Evolutionary conservation across 768 basidiomycete genomes (phyloP), one percentile per base, ranked within the genome.

Genomic region (Kwoniella botswanensis): DNA sequence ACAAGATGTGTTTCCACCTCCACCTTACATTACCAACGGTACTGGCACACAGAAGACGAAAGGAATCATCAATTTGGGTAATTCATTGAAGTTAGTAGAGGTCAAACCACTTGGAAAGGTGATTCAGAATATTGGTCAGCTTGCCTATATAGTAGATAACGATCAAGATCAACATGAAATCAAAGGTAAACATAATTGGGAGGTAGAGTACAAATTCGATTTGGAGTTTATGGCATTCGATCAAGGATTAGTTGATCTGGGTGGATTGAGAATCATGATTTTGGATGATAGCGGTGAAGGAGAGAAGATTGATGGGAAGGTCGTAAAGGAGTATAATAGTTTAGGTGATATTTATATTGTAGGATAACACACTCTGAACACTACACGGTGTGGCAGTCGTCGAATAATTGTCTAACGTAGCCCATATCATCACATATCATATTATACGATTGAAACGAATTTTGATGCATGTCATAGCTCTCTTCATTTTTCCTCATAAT

Each of bases 321-420:
- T 75, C 0, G 73, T 54, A 11, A 63, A 58, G 46, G 79, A 80
- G 60, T 78, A 74, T 73, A 71, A 73, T 18, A 76, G 67, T 60
- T 52, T 80, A 26, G 79, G 79, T 15, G 75, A 78, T 74, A 42
- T 78, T 6, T 69, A 57, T 65, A 63, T 80, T 44, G n/a, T 67
- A 56, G 64, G 64, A 42, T 65, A 43, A 29, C 17, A 17, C 7
- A 46, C n/a, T n/a, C 7, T 46, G 17, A 12, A 46, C 7, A 46
- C 44, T 26, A n/a, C n/a, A n/a, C n/a, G n/a, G n/a, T n/a, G n/a
- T n/a, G n/a, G 43, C 6, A 44, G 7, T 13, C 13, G 43, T 7
- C 43, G 43, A 44, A 44, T 44, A 44, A 44, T 44, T n/a, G n/a
- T n/a, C n/a, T n/a, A n/a, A n/a, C 26, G 26, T 26, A 26, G 4